These are phyloP conservation scores for Mycosarcoma mackinlayi DNA, from an alignment of 1,284 basidiomycete species.

Conservation along the genomic window DNA sequence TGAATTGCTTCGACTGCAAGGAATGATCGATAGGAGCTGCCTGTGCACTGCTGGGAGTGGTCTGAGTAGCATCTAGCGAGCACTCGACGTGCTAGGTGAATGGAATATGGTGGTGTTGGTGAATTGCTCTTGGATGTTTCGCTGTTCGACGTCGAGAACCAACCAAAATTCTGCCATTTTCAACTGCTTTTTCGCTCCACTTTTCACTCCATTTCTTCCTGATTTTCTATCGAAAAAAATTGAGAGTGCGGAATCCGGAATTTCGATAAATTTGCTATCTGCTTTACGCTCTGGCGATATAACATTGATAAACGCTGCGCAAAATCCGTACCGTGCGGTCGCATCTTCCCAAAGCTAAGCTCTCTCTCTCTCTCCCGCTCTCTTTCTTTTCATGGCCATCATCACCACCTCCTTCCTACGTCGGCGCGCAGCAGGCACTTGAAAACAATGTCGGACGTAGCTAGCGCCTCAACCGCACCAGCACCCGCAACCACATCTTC, in stretches of 20 bases:
- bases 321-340: slow-evolving; percentile 27
- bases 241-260: slow-evolving; percentile 4
- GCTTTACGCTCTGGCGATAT: not conserved
- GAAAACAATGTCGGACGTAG: slow-evolving; percentile 27
- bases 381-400: slow-evolving; percentile 3
- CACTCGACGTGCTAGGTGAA: not conserved
- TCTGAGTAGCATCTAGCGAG: slow-evolving; percentile 33
- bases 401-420: not conserved
- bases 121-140: not conserved
- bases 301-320: slow-evolving; percentile 4
- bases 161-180: slow-evolving; percentile 20
- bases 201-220: slow-evolving; percentile 4
- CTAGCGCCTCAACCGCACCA: slow-evolving; percentile 12
- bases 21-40: not conserved
- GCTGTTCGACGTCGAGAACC: not conserved
- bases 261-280: no score
- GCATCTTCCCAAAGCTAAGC: no score
- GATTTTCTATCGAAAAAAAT: not conserved
- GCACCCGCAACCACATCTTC: slow-evolving; percentile 4
- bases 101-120: not conserved
- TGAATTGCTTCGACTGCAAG: not conserved
- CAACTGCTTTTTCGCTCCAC: slow-evolving; percentile 13
- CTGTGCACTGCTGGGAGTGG: not conserved
- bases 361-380: not conserved
- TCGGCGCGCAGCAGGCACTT: not conserved